Evolutionary conservation across 345 rosid species (phyloP).

Genomic region (Eucalyptus cloeziana): DNA sequence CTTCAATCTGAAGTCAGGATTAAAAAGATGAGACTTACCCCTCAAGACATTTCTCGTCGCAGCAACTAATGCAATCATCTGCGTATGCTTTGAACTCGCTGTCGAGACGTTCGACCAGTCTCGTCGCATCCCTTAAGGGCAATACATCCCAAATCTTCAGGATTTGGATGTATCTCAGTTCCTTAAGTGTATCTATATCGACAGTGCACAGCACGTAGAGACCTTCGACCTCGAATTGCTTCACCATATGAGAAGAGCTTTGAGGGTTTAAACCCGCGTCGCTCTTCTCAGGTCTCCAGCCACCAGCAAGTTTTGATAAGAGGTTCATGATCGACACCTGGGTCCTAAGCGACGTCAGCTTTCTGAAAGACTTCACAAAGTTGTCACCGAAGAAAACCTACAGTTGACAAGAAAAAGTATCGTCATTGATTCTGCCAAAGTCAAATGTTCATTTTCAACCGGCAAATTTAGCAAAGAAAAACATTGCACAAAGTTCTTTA

Average conservation of each 20-base stretch:
- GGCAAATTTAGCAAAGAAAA: not conserved
- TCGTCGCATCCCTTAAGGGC: not conserved
- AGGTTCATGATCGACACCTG: conserved; percentile 10
- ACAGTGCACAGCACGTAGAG: conserved; percentile 20
- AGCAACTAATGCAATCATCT: not conserved
- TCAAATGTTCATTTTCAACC: not conserved
- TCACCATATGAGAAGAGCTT: conserved; percentile 15
- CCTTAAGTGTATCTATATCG: conserved; percentile 17
- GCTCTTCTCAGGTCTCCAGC: conserved; percentile 33
- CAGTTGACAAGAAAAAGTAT: not conserved
- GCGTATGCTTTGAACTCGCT: not conserved
- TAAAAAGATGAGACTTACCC: not conserved
- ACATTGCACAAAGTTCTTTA: not conserved
- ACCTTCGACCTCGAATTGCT: conserved; percentile 27
- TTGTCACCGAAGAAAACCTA: conserved; percentile 36
- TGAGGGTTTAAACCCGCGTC: conserved; percentile 7
- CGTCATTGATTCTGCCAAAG: not conserved
- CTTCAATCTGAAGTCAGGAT: not conserved
- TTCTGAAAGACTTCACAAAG: conserved; percentile 34
- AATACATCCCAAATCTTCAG: not conserved
- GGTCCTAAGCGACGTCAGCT: conserved; percentile 1
- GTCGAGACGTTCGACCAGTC: not conserved
- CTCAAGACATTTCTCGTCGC: not conserved
- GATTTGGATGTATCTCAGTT: not conserved
- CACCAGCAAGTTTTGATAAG: conserved; percentile 26